Evolutionary conservation across 371 early-diverging fungal species (phyloP).

Genomic region (Haplosporangium sp.): DNA sequence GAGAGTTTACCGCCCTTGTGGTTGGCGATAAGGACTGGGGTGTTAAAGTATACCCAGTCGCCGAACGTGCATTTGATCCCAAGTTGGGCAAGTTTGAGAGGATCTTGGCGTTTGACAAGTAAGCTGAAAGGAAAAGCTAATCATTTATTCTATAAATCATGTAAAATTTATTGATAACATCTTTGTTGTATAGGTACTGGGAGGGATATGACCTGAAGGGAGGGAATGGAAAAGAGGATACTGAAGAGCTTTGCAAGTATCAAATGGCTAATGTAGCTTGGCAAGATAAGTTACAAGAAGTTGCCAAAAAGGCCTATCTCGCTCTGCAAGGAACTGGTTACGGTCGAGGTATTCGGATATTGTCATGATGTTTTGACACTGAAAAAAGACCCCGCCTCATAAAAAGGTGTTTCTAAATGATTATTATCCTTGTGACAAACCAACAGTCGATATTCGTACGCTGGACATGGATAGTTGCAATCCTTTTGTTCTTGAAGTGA

Average conservation of each 20-base stretch:
- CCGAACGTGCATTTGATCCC: constrained; percentile 61
- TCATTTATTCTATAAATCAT: too few species aligned
- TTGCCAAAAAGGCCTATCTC: constrained; percentile 44
- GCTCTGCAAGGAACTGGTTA: constrained; percentile 59
- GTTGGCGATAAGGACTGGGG: constrained; percentile 56
- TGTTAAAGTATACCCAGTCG: constrained; percentile 58
- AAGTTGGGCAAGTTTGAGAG: constrained; percentile 52
- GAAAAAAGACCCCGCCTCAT: too few species aligned
- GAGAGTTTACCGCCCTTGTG: constrained; percentile 62
- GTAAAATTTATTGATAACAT: neutral
- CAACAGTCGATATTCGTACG: constrained; percentile 60
- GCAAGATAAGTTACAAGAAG: constrained; percentile 53
- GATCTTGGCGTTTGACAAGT: constrained; percentile 63
- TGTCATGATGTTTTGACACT: too few species aligned
- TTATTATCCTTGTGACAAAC: neutral
- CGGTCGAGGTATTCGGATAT: constrained; percentile 46
- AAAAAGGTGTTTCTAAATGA: too few species aligned
- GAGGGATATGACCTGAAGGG: constrained; percentile 61
- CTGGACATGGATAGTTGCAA: constrained; percentile 44
- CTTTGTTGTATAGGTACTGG: constrained; percentile 50
- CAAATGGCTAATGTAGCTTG: constrained; percentile 51
- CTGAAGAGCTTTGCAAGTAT: constrained; percentile 56
- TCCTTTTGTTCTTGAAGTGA: constrained; percentile 62
- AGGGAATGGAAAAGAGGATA: constrained; percentile 20
- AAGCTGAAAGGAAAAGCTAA: constrained; percentile 11